phyloP scores from a whole-genome alignment of 1,284 basidiomycete genomes.

The Rhodotorula glutinis region DNA sequence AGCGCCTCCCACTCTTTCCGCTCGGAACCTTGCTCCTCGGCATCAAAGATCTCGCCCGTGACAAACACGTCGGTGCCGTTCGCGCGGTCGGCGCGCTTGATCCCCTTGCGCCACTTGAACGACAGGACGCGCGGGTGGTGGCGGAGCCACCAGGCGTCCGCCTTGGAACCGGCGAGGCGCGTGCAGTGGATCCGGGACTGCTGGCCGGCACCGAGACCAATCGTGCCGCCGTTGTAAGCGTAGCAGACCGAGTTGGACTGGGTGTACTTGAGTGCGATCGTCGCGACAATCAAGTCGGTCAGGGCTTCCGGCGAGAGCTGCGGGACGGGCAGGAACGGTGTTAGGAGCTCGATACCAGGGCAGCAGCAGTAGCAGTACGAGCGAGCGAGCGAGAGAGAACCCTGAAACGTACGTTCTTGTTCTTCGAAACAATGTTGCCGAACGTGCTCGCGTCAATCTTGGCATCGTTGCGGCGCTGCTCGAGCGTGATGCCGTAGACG shows the following conservation, averaged over 20 bases:
- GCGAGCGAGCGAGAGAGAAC: too few relatives aligned
- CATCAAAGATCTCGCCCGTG: constrained; percentile 72
- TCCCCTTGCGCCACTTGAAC: constrained; percentile 94
- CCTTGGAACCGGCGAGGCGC: constrained; percentile 91
- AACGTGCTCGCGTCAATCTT: constrained; percentile 82
- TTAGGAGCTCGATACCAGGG: too few relatives aligned
- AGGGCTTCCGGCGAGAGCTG: constrained; percentile 71
- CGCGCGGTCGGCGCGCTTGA: constrained; percentile 95
- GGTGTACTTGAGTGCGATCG: constrained; percentile 95
- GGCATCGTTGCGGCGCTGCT: constrained; percentile 87
- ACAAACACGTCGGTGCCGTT: constrained; percentile 98
- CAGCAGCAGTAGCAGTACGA: too few relatives aligned
- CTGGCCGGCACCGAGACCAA: constrained; percentile 96
- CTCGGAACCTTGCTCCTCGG: constrained; percentile 68
- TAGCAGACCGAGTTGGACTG: constrained; percentile 99
- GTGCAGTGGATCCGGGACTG: constrained; percentile 99
- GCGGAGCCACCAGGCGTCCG: constrained; percentile 99
- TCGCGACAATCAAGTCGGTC: constrained; percentile 88
- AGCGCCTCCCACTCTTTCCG: constrained; percentile 84
- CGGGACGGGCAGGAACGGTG: neutral
- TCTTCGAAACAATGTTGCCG: constrained; percentile 80
- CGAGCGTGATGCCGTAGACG: constrained; percentile 88
- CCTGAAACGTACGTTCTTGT: constrained; percentile 71
- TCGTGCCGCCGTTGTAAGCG: constrained; percentile 84
- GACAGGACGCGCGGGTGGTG: constrained; percentile 89